Evolutionary conservation across 305 asterid genomes (phyloP).

Genomic region (Andrographis paniculata): DNA sequence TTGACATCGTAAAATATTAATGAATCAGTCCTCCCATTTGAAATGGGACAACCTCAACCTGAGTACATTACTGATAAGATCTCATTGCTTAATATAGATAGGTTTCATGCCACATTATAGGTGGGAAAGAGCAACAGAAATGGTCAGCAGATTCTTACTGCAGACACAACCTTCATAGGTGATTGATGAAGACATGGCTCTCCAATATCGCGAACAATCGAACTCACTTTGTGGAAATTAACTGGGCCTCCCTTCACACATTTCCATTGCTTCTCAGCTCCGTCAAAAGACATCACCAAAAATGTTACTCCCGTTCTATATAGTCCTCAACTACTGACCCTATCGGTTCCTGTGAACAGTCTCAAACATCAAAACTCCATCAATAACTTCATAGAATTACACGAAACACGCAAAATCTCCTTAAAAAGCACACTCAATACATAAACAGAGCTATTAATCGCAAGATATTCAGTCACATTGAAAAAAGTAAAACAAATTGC

Average conservation of each 20-base stretch:
- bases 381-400: background rate
- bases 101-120: background rate
- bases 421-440: too few species aligned
- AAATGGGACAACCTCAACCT: too few species aligned
- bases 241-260: conserved; percentile 71
- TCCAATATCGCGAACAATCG: conserved; percentile 90
- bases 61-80: too few species aligned
- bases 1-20: too few species aligned
- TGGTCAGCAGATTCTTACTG: conserved; percentile 57
- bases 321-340: conserved; percentile 18
- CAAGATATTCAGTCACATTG: too few species aligned
- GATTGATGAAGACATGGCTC: conserved; percentile 94
- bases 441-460: too few species aligned
- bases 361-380: conserved; percentile 14
- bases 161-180: conserved; percentile 72
- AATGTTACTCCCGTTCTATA: conserved; percentile 13
- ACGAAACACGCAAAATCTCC: too few species aligned
- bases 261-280: conserved; percentile 72
- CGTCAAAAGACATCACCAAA: conserved; percentile 81
- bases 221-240: conserved; percentile 72
- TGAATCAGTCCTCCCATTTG: too few species aligned
- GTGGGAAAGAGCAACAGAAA: too few species aligned
- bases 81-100: too few species aligned
- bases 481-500: too few species aligned
- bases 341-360: conserved; percentile 19